These are phyloP conservation scores for Curvularia sp. DNA, from an alignment of 2,329 filamentous ascomycete species.

Conservation along the genomic window DNA sequence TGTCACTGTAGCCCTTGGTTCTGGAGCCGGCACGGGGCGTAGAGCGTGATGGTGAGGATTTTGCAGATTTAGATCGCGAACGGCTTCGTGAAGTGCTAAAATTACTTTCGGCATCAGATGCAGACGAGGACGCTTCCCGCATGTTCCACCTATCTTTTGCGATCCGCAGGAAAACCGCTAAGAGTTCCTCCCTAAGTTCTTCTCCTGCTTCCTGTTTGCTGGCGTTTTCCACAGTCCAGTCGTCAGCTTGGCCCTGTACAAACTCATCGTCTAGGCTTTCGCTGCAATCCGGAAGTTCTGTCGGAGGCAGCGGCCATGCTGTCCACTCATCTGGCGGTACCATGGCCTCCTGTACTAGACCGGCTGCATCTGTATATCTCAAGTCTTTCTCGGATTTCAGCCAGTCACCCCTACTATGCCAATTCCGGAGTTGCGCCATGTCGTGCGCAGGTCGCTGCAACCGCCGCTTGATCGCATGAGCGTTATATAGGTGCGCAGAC, in stretches of 20 bases:
- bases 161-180: constrained; percentile 68
- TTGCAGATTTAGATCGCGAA: constrained; percentile 25
- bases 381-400: constrained; percentile 43
- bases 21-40: constrained; percentile 11
- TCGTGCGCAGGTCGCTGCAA: constrained; percentile 27
- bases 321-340: constrained; percentile 71
- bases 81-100: constrained; percentile 9
- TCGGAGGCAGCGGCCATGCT: constrained; percentile 78
- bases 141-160: constrained; percentile 69
- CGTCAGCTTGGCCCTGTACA: constrained; percentile 57
- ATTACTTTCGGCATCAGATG: constrained; percentile 12
- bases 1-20: constrained; percentile 12
- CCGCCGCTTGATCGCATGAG: constrained; percentile 71
- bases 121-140: constrained; percentile 49
- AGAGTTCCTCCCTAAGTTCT: constrained; percentile 73
- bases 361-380: constrained; percentile 34
- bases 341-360: constrained; percentile 47
- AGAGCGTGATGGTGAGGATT: constrained; percentile 9
- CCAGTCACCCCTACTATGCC: constrained; percentile 54
- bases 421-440: constrained; percentile 31
- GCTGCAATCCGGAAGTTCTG: constrained; percentile 65
- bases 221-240: constrained; percentile 59
- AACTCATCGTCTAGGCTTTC: constrained; percentile 50
- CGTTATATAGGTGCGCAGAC: constrained; percentile 78
- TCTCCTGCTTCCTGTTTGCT: constrained; percentile 61